Conservation (phyloP, 2,329 filamentous ascomycete species). For the Epichloe scottii region DNA sequence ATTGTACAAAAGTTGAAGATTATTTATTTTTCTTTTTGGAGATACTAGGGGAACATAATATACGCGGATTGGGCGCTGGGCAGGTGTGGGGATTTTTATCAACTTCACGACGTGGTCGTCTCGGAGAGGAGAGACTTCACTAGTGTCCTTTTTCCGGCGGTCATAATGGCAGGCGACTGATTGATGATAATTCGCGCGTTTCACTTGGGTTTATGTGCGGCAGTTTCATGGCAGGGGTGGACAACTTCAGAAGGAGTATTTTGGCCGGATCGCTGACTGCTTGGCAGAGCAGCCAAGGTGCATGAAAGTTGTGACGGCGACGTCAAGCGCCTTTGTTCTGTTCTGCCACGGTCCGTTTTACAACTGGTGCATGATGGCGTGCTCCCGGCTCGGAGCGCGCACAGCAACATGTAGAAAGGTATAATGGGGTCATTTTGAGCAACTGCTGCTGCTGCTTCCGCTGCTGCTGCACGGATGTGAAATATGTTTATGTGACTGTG, state of each 20-base stretch:
- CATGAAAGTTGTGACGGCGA: conserved; percentile 2
- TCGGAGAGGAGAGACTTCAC: conserved; percentile 7
- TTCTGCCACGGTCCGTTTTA: conserved; percentile 4
- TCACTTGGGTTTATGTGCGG: conserved; percentile 7
- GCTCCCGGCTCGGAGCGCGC: conserved; percentile 5
- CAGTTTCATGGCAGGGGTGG: conserved; percentile 6
- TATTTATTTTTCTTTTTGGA: background rate
- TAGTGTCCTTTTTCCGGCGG: conserved; percentile 16
- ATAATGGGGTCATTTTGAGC: background rate
- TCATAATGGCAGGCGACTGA: conserved; percentile 19
- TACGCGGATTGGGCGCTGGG: background rate
- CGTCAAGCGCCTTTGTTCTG: background rate
- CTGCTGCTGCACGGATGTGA: background rate
- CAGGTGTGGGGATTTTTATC: background rate
- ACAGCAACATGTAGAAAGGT: conserved; percentile 2
- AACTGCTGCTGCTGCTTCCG: background rate
- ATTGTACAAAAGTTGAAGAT: conserved; percentile 4
- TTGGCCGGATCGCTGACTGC: conserved; percentile 3
- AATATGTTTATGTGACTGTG: background rate
- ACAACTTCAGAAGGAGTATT: background rate
- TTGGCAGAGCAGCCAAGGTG: conserved; percentile 4
- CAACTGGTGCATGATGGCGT: conserved; percentile 5
- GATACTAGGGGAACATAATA: conserved; percentile 1
- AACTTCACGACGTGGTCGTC: conserved; percentile 4
- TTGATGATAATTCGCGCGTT: conserved; percentile 15